Base-by-base conservation (phyloP, 805 yeast genomes). In the Tetrapisispora taiwanensis region DNA sequence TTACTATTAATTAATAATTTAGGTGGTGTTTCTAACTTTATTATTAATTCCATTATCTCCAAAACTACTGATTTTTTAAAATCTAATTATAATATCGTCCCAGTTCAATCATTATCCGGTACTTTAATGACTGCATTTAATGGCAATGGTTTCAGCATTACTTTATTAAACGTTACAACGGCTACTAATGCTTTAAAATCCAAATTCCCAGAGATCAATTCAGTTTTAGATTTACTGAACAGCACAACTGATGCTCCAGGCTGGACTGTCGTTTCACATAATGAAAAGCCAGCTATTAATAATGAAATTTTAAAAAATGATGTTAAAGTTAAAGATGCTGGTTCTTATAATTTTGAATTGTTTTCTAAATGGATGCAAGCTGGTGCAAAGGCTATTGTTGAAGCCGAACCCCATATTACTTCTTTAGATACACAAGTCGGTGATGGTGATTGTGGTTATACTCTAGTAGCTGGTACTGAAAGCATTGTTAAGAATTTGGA, bases 391-490 rank as follows among this genome's bases (percentile, higher is more conserved):
- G 59, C 62, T 7, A 65, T 80, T 7, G 66, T 81, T 36, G 67
- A 72, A 24, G 74, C 74, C n/a, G 97, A 89, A 62, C 92, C 95
- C 2, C 75, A 77, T 54, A 82, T 89, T 56, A 89, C 97, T 1
- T 73, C 77, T 44, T 79, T 84, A 52, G 97, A 89, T 56, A 83
- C 94, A 1, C 72, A 79, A 52, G 96, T 90, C 1, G 97, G 97
- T 46, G 97, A 89, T 62, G 97, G 97, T 54, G 97, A 89, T 60
- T 89, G 97, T 66, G 97, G 97, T 34, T 92, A 86, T 55, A 89
- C 97, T 1, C 67, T 89, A 48, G 85, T 79, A 13, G 73, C 77
- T 20, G 97, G 97, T 33, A 92, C 88, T 26, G 72, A 79, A 44
- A 88, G 84, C 1, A 74, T 89, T 36, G 62, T 78, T 36, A 66